These are phyloP conservation scores for Hordeum vulgare DNA, from an alignment of 176 grass and related monocot genomes.

Conservation along the genomic window MorexV3_pseudomolecules_assembly NC_058524.1:516561572-516562071, in stretches of 20 bases:
- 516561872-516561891: background rate
- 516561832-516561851: background rate
- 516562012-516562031: background rate
- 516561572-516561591: background rate
- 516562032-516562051: too few species aligned
- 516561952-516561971: constrained; percentile 19
- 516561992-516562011: background rate
- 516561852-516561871: background rate
- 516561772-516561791: background rate
- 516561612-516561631: background rate
- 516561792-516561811: background rate
- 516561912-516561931: background rate
- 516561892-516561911: background rate
- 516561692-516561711: too few species aligned
- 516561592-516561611: too few species aligned
- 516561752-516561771: background rate
- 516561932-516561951: background rate
- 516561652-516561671: background rate
- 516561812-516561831: background rate
- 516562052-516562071: background rate
- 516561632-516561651: background rate
- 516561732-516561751: background rate
- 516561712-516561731: background rate
- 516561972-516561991: background rate
- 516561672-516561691: background rate